These are phyloP conservation scores for Fraxinus americana DNA, from an alignment of 257 asterid species.

Conservation along the genomic window DNA sequence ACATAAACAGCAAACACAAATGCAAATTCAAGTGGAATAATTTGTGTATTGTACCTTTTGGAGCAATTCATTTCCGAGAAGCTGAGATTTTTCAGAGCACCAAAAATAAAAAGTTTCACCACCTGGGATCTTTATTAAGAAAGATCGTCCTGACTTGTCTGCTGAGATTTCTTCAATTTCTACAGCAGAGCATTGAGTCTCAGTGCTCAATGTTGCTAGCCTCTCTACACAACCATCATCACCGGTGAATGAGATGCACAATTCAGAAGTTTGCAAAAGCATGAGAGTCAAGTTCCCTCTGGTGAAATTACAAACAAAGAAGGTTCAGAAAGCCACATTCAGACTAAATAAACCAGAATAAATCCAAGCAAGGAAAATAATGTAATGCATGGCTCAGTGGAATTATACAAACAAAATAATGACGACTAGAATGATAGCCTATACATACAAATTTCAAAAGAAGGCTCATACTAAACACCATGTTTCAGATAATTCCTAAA, in stretches of 20 bases:
- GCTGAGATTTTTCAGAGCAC: slow-evolving; percentile 81
- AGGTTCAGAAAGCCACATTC: slow-evolving; percentile 19
- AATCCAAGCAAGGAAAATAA: slow-evolving; percentile 3
- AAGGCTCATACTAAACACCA: not conserved
- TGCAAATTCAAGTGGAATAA: not conserved
- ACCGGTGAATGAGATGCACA: slow-evolving; percentile 81
- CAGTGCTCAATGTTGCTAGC: slow-evolving; percentile 53
- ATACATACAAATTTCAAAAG: not conserved
- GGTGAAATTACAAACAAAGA: slow-evolving; percentile 25
- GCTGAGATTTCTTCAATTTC: slow-evolving; percentile 64
- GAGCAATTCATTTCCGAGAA: slow-evolving; percentile 72
- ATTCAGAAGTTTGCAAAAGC: slow-evolving; percentile 79
- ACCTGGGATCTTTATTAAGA: slow-evolving; percentile 51
- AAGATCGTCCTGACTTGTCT: slow-evolving; percentile 89
- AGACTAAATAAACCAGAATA: slow-evolving; percentile 11
- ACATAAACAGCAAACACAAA: slow-evolving; percentile 6
- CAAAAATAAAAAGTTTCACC: slow-evolving; percentile 58
- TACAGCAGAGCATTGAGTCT: slow-evolving; percentile 37
- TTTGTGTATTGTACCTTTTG: slow-evolving; percentile 52
- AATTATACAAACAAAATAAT: not conserved
- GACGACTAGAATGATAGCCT: not conserved
- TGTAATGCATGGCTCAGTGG: not conserved
- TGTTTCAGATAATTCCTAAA: not conserved
- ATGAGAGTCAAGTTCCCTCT: slow-evolving; percentile 54
- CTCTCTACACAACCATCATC: slow-evolving; percentile 81